Base-by-base conservation (phyloP, 1,139 yeast genomes). In the Hyphopichia khmerensis region DNA sequence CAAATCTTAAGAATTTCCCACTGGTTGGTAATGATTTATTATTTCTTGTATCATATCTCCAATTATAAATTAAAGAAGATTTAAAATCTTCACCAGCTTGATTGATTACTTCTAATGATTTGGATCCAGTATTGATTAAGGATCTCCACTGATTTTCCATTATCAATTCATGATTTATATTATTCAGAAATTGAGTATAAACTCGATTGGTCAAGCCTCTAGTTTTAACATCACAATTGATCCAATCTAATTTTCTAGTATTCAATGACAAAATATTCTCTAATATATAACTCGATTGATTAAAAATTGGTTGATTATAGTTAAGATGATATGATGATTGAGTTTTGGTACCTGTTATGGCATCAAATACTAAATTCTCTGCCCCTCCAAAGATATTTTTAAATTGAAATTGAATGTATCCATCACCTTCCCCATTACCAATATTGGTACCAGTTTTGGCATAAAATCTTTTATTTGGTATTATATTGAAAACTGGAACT, bases 401-500 rank as follows among this genome's bases (percentile, higher is more conserved):
- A 59, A 86, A 69, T 57, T 85, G 90, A 47, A 87, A 78, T 40
- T 86, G 84, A 37, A 89, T 75, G 56, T 89, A 88, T 1, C 96
- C 97, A 58, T 87, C 95, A 24, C 97, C 98, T 67, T 90, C 96
- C 23, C 96, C 95, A 57, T 91, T 91, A 2, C 97, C 97, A 4
- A 91, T 79, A 61, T 87, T 90, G 5, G 96, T 91, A n/a, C 96
- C 97, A 2, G 96, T 87, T 55, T 84, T 85, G 46, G 95, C 90
- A 47, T 78, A 78, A 56, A 87, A 84, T 50, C 71, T 74, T 50
- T 85, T 84, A 2, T 77, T 75, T 0, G 95, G 95, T 11, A 72
- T 47, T 2, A 85, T 52, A 41, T 77, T 74, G 46, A 86, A 63
- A n/a, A 75, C 72, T 0, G 90, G 85, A 0, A 75, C 72, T 13